A percentile compares a stretch with the other conserved stretches of the same genome.
Evolutionary conservation across 192 early-diverging fungal species (phyloP).

Genomic region (Podila verticillata): DNA sequence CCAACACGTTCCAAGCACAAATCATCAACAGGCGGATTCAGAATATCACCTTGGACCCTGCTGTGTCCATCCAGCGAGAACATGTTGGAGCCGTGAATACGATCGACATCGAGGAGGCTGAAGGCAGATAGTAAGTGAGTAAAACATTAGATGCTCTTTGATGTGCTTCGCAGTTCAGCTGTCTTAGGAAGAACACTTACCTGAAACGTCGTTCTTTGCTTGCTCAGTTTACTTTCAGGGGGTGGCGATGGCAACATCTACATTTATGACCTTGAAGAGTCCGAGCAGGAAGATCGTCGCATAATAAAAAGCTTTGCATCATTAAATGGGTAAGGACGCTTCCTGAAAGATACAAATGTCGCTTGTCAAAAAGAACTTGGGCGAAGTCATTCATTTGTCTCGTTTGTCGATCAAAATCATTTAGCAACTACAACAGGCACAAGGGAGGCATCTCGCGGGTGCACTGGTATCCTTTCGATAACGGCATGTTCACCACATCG

Average conservation of each 20-base stretch:
- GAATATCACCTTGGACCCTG: constrained; percentile 30
- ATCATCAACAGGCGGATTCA: constrained; percentile 16
- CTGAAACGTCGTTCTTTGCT: not conserved
- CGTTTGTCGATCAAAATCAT: constrained; percentile 45
- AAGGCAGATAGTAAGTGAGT: constrained; percentile 63
- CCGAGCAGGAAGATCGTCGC: constrained; percentile 34
- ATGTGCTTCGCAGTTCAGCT: no score
- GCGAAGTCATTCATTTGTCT: constrained; percentile 6
- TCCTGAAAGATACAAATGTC: not conserved
- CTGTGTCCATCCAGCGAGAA: constrained; percentile 27
- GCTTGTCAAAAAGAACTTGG: constrained; percentile 1
- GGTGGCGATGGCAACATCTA: constrained; percentile 67
- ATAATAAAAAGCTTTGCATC: constrained; percentile 35
- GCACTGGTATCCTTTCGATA: constrained; percentile 86
- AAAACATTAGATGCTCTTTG: not conserved
- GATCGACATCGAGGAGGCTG: constrained; percentile 63
- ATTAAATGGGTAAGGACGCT: constrained; percentile 11
- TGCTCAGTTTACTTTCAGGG: constrained; percentile 65
- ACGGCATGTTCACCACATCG: constrained; percentile 83
- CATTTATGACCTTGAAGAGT: constrained; percentile 70
- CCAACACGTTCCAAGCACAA: constrained; percentile 6
- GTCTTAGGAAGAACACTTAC: no score
- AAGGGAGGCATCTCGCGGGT: constrained; percentile 73
- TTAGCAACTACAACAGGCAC: constrained; percentile 64
- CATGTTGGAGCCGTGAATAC: constrained; percentile 55